Percentiles rank a stretch among this genome's conserved stretches.
Evolutionary conservation across 2,329 filamentous ascomycete species (phyloP).

Genomic region (Pseudogymnoascus sp.): DNA sequence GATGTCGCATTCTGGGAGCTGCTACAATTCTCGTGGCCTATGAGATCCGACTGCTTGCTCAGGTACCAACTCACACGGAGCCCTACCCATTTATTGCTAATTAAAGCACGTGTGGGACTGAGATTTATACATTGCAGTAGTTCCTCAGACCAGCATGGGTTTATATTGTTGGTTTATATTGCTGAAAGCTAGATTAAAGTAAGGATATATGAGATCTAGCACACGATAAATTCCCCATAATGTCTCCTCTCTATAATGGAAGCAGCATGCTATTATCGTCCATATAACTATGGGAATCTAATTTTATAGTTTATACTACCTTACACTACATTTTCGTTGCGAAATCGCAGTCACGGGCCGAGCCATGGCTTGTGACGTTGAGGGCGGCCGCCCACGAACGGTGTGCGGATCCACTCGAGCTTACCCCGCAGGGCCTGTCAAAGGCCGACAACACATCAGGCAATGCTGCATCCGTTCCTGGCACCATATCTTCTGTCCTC

Average conservation of each 20-base stretch:
- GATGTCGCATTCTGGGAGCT: neutral
- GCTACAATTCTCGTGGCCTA: neutral
- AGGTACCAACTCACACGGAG: neutral
- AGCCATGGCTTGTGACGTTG: neutral
- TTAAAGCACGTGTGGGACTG: conserved; percentile 1
- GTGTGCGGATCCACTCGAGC: neutral
- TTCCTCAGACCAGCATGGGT: neutral
- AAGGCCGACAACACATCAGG: conserved; percentile 1
- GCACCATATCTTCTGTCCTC: neutral
- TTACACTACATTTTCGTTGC: neutral
- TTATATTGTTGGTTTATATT: neutral
- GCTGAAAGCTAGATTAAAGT: neutral
- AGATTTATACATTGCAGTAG: neutral
- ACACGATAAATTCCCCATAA: neutral
- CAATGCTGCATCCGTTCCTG: neutral
- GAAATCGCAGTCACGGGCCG: conserved; percentile 2
- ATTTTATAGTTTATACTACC: neutral
- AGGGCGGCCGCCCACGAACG: neutral
- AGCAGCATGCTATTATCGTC: neutral
- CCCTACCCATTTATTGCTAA: neutral
- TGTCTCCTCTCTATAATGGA: neutral
- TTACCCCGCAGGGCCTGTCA: conserved; percentile 2
- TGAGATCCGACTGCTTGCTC: neutral
- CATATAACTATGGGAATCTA: too few relatives aligned
- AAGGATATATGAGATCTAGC: neutral